Percentiles rank a stretch among this genome's conserved stretches.
Conservation (phyloP, 2,329 filamentous ascomycete species). For the Macrophomina pseudophaseolina region DNA sequence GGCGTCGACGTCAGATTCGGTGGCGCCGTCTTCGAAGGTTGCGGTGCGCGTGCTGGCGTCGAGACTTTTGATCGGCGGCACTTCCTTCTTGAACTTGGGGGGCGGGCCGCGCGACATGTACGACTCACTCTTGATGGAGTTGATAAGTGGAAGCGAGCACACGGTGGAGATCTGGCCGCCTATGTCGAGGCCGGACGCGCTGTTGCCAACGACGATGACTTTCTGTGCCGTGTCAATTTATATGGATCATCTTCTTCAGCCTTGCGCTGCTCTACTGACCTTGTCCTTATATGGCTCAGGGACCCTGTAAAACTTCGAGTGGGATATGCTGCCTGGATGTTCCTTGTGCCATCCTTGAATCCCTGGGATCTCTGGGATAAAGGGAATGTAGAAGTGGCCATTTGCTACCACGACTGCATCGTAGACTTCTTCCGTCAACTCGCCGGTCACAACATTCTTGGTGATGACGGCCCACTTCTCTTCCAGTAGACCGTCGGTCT, state of each 20-base stretch:
- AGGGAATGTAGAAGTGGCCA: constrained; percentile 55
- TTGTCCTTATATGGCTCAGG: constrained; percentile 66
- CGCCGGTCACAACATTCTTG: constrained; percentile 54
- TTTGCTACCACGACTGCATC: constrained; percentile 55
- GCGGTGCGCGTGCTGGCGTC: constrained; percentile 64
- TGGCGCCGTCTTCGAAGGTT: constrained; percentile 67
- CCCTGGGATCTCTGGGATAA: constrained; percentile 49
- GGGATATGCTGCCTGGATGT: constrained; percentile 48
- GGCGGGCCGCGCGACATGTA: constrained; percentile 47
- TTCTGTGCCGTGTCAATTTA: constrained; percentile 54
- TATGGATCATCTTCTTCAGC: not conserved
- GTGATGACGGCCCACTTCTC: constrained; percentile 66
- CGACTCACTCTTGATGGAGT: constrained; percentile 63
- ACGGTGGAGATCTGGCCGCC: constrained; percentile 72
- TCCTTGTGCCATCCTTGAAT: constrained; percentile 48
- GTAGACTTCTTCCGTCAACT: constrained; percentile 57
- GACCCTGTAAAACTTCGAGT: constrained; percentile 78
- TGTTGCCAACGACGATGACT: constrained; percentile 83
- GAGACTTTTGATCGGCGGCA: constrained; percentile 60
- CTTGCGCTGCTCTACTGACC: constrained; percentile 22
- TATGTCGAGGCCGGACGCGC: constrained; percentile 84
- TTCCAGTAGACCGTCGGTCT: constrained; percentile 3
- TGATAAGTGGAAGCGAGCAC: constrained; percentile 65
- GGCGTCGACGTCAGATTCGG: constrained; percentile 72
- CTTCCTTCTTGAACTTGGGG: constrained; percentile 60